phyloP scores from a whole-genome alignment of 2,329 filamentous ascomycete species.

The Penicillium sp. region DNA sequence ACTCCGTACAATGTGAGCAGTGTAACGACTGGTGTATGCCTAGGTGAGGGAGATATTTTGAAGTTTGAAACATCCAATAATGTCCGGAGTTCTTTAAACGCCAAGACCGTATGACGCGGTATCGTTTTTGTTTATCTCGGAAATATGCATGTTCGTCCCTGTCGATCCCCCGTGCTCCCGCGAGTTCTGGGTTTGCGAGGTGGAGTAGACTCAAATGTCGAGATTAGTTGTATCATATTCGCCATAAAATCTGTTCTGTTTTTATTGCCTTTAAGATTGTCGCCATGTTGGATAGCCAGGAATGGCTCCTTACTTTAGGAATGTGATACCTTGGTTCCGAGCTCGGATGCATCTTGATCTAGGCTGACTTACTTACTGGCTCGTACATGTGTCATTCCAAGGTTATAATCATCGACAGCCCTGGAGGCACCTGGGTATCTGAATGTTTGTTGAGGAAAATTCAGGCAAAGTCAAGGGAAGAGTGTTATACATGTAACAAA shows the following conservation, averaged over 20 bases:
- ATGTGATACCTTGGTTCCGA: neutral
- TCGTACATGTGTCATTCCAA: neutral
- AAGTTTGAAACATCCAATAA: too few relatives aligned
- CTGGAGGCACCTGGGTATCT: too few relatives aligned
- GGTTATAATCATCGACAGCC: too few relatives aligned
- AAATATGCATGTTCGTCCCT: slow-evolving; percentile 17
- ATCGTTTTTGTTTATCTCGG: slow-evolving; percentile 12
- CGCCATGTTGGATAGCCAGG: neutral
- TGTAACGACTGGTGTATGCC: too few relatives aligned
- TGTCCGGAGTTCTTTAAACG: neutral
- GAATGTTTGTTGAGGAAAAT: too few relatives aligned
- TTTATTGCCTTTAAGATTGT: too few relatives aligned
- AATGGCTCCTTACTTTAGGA: neutral
- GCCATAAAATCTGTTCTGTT: neutral
- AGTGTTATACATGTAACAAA: neutral
- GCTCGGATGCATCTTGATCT: neutral
- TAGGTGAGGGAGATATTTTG: too few relatives aligned
- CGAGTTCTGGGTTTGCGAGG: neutral
- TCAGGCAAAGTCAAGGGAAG: too few relatives aligned
- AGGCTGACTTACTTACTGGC: neutral
- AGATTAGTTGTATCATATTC: neutral
- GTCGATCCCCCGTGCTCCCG: slow-evolving; percentile 21
- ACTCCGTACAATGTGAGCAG: too few relatives aligned
- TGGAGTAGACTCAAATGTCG: neutral
- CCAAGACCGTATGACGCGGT: slow-evolving; percentile 3